Conservation (phyloP, 805 yeast species). For the Lipomyces yamadae region DNA sequence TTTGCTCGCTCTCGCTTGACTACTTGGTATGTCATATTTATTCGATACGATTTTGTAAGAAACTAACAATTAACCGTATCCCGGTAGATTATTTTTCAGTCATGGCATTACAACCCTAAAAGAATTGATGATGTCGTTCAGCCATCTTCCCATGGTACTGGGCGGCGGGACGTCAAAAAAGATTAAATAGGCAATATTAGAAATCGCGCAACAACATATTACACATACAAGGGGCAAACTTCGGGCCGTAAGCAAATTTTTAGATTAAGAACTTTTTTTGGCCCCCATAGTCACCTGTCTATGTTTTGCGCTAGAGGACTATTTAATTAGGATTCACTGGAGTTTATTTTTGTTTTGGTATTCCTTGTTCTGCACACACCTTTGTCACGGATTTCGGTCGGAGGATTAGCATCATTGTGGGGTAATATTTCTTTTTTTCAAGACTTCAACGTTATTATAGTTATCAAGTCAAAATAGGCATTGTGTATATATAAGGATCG, state of each 20-base stretch:
- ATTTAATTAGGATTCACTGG: too few species aligned
- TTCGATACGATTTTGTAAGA: neutral
- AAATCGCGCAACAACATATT: too few species aligned
- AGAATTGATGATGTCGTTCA: neutral
- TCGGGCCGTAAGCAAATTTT: too few species aligned
- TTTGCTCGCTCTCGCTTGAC: constrained; percentile 85
- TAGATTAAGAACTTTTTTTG: too few species aligned
- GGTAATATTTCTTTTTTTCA: neutral
- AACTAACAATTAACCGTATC: neutral
- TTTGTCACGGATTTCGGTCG: neutral
- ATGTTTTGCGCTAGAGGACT: neutral
- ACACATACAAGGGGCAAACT: too few species aligned
- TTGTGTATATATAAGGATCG: neutral
- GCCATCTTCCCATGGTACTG: neutral
- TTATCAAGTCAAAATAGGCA: neutral
- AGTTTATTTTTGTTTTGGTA: neutral
- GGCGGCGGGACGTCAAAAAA: neutral
- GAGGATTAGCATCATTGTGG: neutral
- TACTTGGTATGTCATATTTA: constrained; percentile 22
- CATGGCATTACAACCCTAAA: constrained; percentile 33
- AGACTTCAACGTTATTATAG: too few species aligned
- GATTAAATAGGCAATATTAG: too few species aligned
- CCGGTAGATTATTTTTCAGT: constrained; percentile 31
- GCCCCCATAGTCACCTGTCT: too few species aligned
- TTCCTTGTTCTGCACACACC: neutral